Evolutionary conservation across 768 basidiomycete species (phyloP), one percentile per base, ranked within the genome.

Genomic region (Amanita subjunquillea): DNA sequence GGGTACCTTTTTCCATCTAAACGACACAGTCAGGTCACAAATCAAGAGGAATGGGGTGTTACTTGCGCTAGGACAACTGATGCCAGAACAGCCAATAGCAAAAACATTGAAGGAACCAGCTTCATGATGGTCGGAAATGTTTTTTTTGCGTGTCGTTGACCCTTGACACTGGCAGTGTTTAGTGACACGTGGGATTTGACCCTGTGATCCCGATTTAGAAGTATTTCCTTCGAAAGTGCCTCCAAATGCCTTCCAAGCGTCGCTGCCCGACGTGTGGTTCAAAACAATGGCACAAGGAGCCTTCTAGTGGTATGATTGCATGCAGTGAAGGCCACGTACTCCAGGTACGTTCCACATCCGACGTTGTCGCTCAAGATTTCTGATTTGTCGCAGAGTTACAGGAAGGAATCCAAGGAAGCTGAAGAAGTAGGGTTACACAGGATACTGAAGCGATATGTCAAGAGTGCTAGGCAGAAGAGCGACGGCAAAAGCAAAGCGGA

Each of bases 301-400:
- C 82, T 9, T 76, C 82, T 0, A 86, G 83, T 34, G 93, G 93
- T 1, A 72, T 86, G 40, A 77, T 93, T 40, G 83, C 85, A 2
- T 96, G 93, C 66, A 87, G 83, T 57, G 93, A 96, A 62, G 93
- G 93, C 8, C 93, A 96, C 65, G 79, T 95, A 55, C 76, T 92
- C 29, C 87, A 91, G 77, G 91, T 91, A 63, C 57, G 68, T 20
- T 8, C 17, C 10, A 50, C 12, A 46, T 39, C 50, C 8, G 44
- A 3, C 39, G 13, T 59, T 22, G 45, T 6, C 53, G 27, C 38
- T 49, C 34, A 13, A 34, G 34, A 34, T 50, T 6, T 54, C 32
- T 17, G 54, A 34, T 40, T 13, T 9, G 38, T 44, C 20, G 39
- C 56, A 94, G 91, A 82, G 85, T 59, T 93, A 92, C 65, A 74